phyloP scores from a whole-genome alignment of 1,284 basidiomycete species.

The Sporisorium iseilematis-ciliati region DNA sequence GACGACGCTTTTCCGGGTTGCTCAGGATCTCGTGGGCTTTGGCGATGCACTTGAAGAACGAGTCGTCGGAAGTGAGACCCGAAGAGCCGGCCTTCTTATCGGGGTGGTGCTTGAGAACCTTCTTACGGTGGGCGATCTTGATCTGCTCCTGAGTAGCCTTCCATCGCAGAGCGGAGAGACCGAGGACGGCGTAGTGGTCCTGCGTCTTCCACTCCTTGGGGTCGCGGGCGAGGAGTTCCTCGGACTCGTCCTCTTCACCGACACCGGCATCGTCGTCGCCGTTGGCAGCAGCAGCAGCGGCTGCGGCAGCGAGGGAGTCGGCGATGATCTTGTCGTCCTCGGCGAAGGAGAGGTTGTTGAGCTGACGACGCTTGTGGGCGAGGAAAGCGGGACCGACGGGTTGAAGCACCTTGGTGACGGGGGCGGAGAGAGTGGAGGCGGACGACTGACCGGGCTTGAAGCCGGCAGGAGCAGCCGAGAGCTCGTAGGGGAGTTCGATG shows the following conservation, averaged over 20 bases:
- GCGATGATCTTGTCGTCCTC: constrained; percentile 63
- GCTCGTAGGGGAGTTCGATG: constrained; percentile 62
- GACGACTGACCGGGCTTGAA: constrained; percentile 61
- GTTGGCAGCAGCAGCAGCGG: constrained; percentile 75
- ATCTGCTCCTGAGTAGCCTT: constrained; percentile 91
- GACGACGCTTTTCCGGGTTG: constrained; percentile 86
- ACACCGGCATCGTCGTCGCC: constrained; percentile 85
- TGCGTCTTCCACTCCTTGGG: constrained; percentile 99
- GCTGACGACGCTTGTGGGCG: constrained; percentile 61
- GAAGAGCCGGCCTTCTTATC: constrained; percentile 91
- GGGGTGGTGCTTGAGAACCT: constrained; percentile 98
- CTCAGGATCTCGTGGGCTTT: constrained; percentile 94
- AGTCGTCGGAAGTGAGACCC: constrained; percentile 88
- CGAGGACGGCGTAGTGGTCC: constrained; percentile 96
- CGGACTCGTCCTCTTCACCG: constrained; percentile 88
- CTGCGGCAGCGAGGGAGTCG: constrained; percentile 63
- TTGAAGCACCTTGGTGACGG: constrained; percentile 50
- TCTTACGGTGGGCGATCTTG: constrained; percentile 97
- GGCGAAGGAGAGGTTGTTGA: constrained; percentile 62
- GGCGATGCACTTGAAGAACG: constrained; percentile 99
- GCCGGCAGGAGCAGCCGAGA: constrained; percentile 61
- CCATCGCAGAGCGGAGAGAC: constrained; percentile 89
- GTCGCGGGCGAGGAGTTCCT: constrained; percentile 81
- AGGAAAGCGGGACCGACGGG: constrained; percentile 66
- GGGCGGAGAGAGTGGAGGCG: constrained; percentile 55